A percentile compares a stretch with the other conserved stretches of the same genome.
These are phyloP conservation scores for Lactarius pseudohatsudake DNA, from an alignment of 768 basidiomycete genomes.

Conservation along the genomic window DNA sequence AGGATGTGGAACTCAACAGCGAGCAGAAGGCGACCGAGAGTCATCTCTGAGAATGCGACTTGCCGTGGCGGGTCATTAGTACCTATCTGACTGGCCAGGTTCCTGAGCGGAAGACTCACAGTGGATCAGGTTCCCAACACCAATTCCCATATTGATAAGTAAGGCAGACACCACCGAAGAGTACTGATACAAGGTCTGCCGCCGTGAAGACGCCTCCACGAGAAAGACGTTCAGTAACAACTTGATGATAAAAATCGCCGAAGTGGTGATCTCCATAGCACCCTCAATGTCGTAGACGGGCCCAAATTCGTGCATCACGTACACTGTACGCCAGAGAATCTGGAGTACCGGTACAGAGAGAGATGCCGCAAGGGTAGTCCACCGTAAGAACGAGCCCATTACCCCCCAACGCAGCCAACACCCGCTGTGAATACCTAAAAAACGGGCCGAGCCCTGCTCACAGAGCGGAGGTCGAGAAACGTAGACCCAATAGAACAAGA, in stretches of 20 bases:
- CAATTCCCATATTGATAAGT: conserved; percentile 50
- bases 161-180: conserved; percentile 52
- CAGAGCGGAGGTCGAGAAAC: conserved; percentile 56
- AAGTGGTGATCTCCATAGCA: conserved; percentile 57
- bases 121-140: conserved; percentile 52
- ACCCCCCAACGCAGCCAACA: conserved; percentile 67
- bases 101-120: conserved; percentile 47
- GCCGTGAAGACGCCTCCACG: conserved; percentile 42
- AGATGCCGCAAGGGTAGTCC: conserved; percentile 46
- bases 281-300: conserved; percentile 58
- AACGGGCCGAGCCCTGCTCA: conserved; percentile 35
- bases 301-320: conserved; percentile 40
- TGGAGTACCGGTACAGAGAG: conserved; percentile 56
- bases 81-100: neutral
- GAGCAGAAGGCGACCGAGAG: conserved; percentile 63
- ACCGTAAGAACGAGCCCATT: conserved; percentile 53
- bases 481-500: conserved; percentile 68
- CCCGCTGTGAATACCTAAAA: conserved; percentile 44
- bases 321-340: conserved; percentile 57
- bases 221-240: conserved; percentile 56
- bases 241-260: conserved; percentile 61
- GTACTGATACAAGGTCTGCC: conserved; percentile 48
- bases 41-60: conserved; percentile 71
- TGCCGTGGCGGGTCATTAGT: conserved; percentile 14
- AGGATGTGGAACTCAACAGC: conserved; percentile 63